Conservation (phyloP, 75 land plant genomes). For the Picea glauca region DNA sequence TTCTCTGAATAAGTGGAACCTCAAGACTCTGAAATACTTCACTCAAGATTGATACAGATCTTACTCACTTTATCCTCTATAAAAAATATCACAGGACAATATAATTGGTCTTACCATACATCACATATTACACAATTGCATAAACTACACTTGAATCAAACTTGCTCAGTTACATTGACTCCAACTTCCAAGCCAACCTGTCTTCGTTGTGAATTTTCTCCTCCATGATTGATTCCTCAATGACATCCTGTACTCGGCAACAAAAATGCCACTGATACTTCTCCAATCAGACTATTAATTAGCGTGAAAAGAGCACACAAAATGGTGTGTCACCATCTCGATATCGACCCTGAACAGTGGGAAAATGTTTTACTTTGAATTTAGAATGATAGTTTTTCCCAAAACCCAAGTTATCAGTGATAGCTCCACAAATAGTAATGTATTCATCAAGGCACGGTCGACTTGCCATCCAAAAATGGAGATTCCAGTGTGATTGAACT, state of each 20-base stretch:
- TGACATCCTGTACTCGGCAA: not conserved
- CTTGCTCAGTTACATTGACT: not conserved
- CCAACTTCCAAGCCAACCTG: not conserved
- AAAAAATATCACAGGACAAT: not conserved
- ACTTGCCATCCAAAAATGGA: slow-evolving; percentile 82
- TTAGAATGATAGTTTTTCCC: slow-evolving; percentile 59
- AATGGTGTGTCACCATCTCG: not conserved
- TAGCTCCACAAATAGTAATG: slow-evolving; percentile 68
- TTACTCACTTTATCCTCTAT: not conserved
- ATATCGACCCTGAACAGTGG: not conserved
- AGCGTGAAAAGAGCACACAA: not conserved
- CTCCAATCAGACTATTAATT: not conserved
- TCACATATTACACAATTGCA: not conserved
- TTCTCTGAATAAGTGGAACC: not conserved
- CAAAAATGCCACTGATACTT: not conserved
- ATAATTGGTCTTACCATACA: not conserved
- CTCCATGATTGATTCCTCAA: not conserved
- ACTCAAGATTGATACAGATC: not conserved
- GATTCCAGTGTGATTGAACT: slow-evolving; percentile 72
- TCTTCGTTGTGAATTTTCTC: not conserved
- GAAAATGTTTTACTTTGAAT: slow-evolving; percentile 6
- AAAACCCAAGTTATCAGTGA: slow-evolving; percentile 68
- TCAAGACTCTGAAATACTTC: not conserved
- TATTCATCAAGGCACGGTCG: slow-evolving; percentile 62
- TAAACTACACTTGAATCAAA: slow-evolving; percentile 5